Evolutionary conservation across 1,139 yeast species (phyloP).

Genomic region (Blastobotrys illinoisensis): DNA sequence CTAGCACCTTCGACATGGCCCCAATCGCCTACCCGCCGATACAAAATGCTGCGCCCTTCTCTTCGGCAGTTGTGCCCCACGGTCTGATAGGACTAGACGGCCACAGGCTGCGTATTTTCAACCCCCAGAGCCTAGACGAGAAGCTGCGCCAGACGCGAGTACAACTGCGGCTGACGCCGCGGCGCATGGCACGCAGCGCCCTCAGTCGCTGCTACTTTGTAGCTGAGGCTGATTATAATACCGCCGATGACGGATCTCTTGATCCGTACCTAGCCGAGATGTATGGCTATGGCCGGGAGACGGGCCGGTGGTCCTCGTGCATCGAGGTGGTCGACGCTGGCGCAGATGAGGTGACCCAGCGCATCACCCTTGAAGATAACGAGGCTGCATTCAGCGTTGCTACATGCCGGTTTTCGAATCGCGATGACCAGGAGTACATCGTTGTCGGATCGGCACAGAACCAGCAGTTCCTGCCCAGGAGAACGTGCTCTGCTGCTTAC

Average conservation of each 20-base stretch:
- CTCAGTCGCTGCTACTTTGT: constrained; percentile 33
- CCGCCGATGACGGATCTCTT: constrained; percentile 1
- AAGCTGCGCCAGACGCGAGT: constrained; percentile 44
- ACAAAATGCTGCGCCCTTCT: constrained; percentile 46
- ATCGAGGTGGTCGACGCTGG: constrained; percentile 46
- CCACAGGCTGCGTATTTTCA: constrained; percentile 51
- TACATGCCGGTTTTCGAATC: constrained; percentile 36
- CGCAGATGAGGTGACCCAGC: constrained; percentile 37
- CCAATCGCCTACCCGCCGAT: constrained; percentile 33
- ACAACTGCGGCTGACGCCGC: constrained; percentile 50
- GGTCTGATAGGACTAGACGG: constrained; percentile 60
- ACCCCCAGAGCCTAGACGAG: constrained; percentile 48
- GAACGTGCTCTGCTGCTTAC: constrained; percentile 31
- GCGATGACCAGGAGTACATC: constrained; percentile 36
- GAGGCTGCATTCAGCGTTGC: constrained; percentile 42
- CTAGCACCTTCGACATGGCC: constrained; percentile 26
- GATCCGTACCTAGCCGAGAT: constrained; percentile 1
- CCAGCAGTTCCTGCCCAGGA: constrained; percentile 37
- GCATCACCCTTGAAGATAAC: constrained; percentile 39
- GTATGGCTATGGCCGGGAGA: constrained; percentile 5
- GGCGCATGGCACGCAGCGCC: constrained; percentile 35
- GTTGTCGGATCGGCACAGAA: constrained; percentile 46
- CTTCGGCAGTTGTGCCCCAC: constrained; percentile 57
- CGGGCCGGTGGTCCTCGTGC: constrained; percentile 45
- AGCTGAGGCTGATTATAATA: constrained; percentile 44